These are phyloP conservation scores for Paracoccidioides lutzii DNA, from an alignment of 2,329 filamentous ascomycete species.

Conservation along the genomic window DNA sequence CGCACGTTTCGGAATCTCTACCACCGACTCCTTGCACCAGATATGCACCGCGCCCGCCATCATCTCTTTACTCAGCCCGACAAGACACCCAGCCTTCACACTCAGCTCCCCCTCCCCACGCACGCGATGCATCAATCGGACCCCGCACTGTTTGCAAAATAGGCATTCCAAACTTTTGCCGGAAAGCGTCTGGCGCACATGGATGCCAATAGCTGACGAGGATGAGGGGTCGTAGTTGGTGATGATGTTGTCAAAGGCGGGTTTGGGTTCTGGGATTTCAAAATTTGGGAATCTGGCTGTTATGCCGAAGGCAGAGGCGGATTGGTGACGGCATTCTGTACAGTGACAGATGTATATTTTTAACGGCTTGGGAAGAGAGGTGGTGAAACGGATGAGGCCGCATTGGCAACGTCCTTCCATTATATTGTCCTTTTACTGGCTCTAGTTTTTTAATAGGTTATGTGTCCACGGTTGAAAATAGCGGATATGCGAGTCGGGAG, in stretches of 20 bases:
- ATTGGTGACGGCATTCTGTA: constrained; percentile 51
- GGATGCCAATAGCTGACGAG: constrained; percentile 12
- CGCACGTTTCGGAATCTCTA: constrained; percentile 53
- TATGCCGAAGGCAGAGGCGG: constrained; percentile 53
- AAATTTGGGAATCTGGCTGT: constrained; percentile 61
- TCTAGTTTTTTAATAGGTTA: neutral
- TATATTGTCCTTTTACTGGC: constrained; percentile 17
- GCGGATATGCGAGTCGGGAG: too few relatives aligned
- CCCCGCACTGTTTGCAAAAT: constrained; percentile 55
- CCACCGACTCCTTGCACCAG: constrained; percentile 54
- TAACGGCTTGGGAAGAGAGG: constrained; percentile 46
- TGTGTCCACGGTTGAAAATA: too few relatives aligned
- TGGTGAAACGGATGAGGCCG: constrained; percentile 49
- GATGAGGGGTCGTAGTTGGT: neutral
- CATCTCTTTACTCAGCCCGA: constrained; percentile 47
- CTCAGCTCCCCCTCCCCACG: constrained; percentile 42
- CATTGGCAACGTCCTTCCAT: constrained; percentile 56
- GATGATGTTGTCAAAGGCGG: neutral
- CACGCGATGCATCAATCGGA: constrained; percentile 49
- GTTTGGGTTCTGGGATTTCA: constrained; percentile 32
- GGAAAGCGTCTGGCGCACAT: constrained; percentile 44
- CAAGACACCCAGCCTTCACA: constrained; percentile 41
- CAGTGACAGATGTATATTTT: constrained; percentile 63
- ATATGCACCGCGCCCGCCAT: constrained; percentile 52
- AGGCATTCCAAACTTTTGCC: constrained; percentile 50